Base-by-base conservation (phyloP, 192 early-diverging fungal genomes). In the Rhizoclosmatium globosum region DNA sequence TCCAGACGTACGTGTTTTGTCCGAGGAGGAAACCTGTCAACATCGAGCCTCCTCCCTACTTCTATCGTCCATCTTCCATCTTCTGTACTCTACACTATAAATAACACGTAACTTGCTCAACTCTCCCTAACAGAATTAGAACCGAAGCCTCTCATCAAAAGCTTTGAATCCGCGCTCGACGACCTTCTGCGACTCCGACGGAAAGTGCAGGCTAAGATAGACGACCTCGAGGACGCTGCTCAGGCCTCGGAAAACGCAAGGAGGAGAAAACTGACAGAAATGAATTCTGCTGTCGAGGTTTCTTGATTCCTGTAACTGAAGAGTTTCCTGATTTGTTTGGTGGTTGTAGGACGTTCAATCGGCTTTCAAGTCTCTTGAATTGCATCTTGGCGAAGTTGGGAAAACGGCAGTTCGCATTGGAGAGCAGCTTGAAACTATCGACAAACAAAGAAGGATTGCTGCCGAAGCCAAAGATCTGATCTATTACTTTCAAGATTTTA, bases 351-450 rank as follows among this genome's bases (percentile, higher is more conserved):
- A 94, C 60, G 95, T 98, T 3, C 92, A 95, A 84, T 86, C 85
- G 56, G 93, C 94, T 47, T 95, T 97, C 83, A 95, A 97, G 78
- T 87, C 87, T 46, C 85, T 99, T 57, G 96, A 99, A 82, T 87
- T 87, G 41, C 90, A 96, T 65, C 92, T 98, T 47, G 92, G 92
- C 68, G 93, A 97, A 82, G 95, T 99, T 7, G 94, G 97, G 81
- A 96, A 94, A 77, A 98, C 97, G 31, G 95, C 97, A n/a, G 93
- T 98, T 56, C 89, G 95, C 64, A 97, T 99, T 77, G 96, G 98
- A 70, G 98, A 99, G 81, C 96, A 99, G 85, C 88, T 99, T 50
- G 98, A 99, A 79, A 96, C 93, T 0, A 94, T 98, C 56, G 95
- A 97, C 81, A 95, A 94, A 76, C 96, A 99, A 69, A 86, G 94